Base-by-base conservation (phyloP, 2,329 filamentous ascomycete genomes). In the Hymenoscyphus linearis region DNA sequence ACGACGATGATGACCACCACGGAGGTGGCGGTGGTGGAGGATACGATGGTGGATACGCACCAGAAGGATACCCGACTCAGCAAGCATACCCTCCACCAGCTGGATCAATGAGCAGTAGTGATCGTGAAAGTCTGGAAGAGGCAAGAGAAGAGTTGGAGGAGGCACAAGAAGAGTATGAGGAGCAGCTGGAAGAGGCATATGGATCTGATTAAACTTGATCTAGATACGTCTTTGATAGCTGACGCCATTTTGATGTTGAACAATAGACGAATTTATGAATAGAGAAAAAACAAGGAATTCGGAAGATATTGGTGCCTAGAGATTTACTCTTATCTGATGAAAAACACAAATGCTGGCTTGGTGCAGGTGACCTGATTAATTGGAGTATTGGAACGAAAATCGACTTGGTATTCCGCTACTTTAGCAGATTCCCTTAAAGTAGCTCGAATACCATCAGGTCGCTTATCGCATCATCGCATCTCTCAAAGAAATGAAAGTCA, bases 111-210 rank as follows among this genome's bases (percentile, higher is more conserved):
- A 81, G 76, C 71, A 83, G 77, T 66, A 84, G 80, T 63, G 81
- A 82, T 62, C 70, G 75, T 3, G 76, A 85, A 70, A 78, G 79
- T 59, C 71, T 82, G 3, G 78, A 82, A 63, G 82, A 85, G 68
- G 80, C 79, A 4, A 76, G 80, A 60, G 73, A 80, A 64, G 18
- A 47, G n/a, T 47, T 82, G 3, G 78, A 82, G 63, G 82, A 85
- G 68, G 80, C 79, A 3, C 76, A 80, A 60, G 73, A 80, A 64
- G n/a, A 47, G 18, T 47, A 47, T 25, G 40, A 47, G 40, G 40
- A 47, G 12, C 6, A 47, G 14, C 18, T 47, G n/a, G 78, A 80
- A 65, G 79, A 79, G 58, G 70, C 68, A 2, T 78, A 78, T 58
- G 74, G 62, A 31, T 59, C 58, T 40, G 58, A 59, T 55, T 59